Evolutionary conservation across 2,329 filamentous ascomycete genomes (phyloP).

Genomic region (Aspergillus chevalieri): DNA sequence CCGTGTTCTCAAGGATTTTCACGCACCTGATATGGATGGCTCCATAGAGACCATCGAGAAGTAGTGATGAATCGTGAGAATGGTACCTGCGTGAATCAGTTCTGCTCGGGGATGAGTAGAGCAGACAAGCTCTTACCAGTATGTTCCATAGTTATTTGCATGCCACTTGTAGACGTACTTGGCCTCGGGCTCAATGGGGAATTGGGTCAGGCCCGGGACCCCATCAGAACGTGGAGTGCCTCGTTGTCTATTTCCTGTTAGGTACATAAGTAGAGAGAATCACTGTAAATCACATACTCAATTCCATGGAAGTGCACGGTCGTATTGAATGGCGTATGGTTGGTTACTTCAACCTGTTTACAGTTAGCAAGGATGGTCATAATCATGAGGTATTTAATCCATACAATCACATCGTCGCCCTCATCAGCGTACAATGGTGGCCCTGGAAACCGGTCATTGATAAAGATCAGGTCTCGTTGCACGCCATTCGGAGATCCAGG

Average conservation of each 20-base stretch:
- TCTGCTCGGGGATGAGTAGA: background rate
- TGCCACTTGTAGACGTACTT: constrained; percentile 49
- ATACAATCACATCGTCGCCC: constrained; percentile 24
- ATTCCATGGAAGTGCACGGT: constrained; percentile 37
- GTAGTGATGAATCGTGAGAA: constrained; percentile 49
- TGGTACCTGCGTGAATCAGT: constrained; percentile 41
- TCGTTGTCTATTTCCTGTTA: background rate
- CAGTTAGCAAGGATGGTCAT: background rate
- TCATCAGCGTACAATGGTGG: constrained; percentile 22
- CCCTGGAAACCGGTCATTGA: constrained; percentile 29
- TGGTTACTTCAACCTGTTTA: constrained; percentile 23
- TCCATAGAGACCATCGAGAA: constrained; percentile 56
- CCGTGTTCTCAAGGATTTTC: background rate
- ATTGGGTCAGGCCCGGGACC: constrained; percentile 52
- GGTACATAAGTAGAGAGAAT: background rate
- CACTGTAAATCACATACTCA: constrained; percentile 14
- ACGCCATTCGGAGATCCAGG: constrained; percentile 28
- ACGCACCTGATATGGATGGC: constrained; percentile 31
- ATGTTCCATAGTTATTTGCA: constrained; percentile 51
- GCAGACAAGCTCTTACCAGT: constrained; percentile 33
- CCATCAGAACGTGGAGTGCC: constrained; percentile 56
- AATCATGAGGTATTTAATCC: background rate
- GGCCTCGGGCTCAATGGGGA: constrained; percentile 45
- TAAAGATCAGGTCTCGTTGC: constrained; percentile 25
- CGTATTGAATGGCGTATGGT: constrained; percentile 24